A percentile compares a stretch with the other conserved stretches of the same genome.
phyloP scores from a whole-genome alignment of 768 basidiomycete genomes.

The Dioszegia aurantiaca region DNA sequence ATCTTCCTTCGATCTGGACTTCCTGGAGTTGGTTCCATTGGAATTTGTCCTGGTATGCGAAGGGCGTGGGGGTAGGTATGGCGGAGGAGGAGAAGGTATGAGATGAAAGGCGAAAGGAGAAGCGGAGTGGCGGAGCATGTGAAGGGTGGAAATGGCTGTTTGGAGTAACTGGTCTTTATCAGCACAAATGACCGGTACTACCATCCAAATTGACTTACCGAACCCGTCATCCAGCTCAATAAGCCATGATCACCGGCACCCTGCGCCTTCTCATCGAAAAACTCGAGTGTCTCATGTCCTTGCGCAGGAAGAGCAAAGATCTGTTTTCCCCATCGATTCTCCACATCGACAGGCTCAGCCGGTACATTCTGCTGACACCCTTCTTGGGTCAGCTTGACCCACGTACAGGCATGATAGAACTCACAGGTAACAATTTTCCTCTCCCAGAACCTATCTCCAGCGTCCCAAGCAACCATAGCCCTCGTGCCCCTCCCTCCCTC shows the following conservation, averaged over 20 bases:
- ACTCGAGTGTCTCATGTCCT: slow-evolving; percentile 47
- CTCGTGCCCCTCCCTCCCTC: slow-evolving; percentile 23
- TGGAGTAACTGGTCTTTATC: slow-evolving; percentile 37
- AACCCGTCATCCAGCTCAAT: slow-evolving; percentile 47
- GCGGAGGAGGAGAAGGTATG: slow-evolving; percentile 29
- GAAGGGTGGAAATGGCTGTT: slow-evolving; percentile 45
- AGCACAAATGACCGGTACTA: not conserved
- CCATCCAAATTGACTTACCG: slow-evolving; percentile 26
- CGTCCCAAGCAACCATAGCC: slow-evolving; percentile 28
- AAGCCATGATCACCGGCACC: slow-evolving; percentile 45
- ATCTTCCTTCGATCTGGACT: not conserved
- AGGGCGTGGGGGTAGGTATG: slow-evolving; percentile 4
- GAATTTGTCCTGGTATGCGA: too few relatives aligned
- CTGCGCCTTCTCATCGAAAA: slow-evolving; percentile 38
- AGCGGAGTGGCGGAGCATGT: slow-evolving; percentile 48
- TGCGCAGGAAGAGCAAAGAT: slow-evolving; percentile 49
- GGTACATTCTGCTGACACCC: slow-evolving; percentile 46
- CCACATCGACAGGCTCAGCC: slow-evolving; percentile 26
- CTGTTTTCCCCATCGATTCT: slow-evolving; percentile 49
- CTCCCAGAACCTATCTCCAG: slow-evolving; percentile 24
- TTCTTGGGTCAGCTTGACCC: slow-evolving; percentile 17
- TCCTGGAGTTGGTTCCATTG: slow-evolving; percentile 2
- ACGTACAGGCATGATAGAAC: slow-evolving; percentile 10
- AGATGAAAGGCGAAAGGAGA: slow-evolving; percentile 45
- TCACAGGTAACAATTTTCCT: slow-evolving; percentile 38